phyloP scores from a whole-genome alignment of 1,284 basidiomycete species.

The Vanrija sp. region DNA sequence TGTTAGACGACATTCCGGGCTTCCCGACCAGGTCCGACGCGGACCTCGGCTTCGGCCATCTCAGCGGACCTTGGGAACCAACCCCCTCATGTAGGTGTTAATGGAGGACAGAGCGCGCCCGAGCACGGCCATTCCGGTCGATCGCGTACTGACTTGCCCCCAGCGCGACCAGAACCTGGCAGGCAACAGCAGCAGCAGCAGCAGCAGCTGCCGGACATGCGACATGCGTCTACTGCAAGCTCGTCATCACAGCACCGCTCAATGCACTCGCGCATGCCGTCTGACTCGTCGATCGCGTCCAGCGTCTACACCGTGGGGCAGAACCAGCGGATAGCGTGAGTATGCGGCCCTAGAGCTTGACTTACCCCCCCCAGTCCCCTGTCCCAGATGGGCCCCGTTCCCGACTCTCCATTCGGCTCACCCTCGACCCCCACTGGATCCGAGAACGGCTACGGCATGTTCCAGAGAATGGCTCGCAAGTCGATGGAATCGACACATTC shows the following conservation, averaged over 20 bases:
- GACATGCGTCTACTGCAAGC: conserved; percentile 15
- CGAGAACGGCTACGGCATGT: conserved; percentile 30
- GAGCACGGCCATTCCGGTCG: too few relatives aligned
- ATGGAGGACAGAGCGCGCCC: too few relatives aligned
- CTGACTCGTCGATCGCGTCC: conserved; percentile 43
- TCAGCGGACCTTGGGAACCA: conserved; percentile 10
- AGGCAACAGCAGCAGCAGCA: not conserved
- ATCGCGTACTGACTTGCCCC: too few relatives aligned
- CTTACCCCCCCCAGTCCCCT: conserved; percentile 26
- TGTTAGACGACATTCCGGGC: conserved; percentile 22
- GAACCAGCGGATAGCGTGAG: conserved; percentile 11
- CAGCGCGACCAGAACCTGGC: not conserved
- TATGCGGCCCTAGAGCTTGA: not conserved
- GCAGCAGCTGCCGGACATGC: not conserved
- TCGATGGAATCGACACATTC: conserved; percentile 45
- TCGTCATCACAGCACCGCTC: not conserved
- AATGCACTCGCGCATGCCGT: conserved; percentile 40
- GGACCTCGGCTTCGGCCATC: conserved; percentile 1
- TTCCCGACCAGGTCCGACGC: conserved; percentile 19
- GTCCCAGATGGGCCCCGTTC: conserved; percentile 30
- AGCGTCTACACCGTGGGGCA: conserved; percentile 34
- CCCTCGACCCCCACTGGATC: conserved; percentile 43
- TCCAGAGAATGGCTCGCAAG: conserved; percentile 29
- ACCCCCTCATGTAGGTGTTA: too few relatives aligned
- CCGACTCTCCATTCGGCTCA: conserved; percentile 25